Percentiles rank a stretch among this genome's conserved stretches.
These are phyloP conservation scores for Suillus brevipes DNA, from an alignment of 768 basidiomycete genomes.

Conservation along the genomic window DNA sequence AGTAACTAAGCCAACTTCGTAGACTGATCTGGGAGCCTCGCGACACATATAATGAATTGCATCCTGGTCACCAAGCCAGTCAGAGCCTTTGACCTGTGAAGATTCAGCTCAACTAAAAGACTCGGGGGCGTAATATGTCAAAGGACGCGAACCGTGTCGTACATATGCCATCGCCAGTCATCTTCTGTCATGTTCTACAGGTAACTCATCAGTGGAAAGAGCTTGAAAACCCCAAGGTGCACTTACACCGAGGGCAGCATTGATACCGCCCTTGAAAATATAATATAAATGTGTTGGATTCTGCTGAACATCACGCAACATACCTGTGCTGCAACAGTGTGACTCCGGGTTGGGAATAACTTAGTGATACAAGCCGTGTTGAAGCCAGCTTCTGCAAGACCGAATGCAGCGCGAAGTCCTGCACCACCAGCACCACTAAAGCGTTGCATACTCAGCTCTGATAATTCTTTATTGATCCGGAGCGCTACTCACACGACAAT, in stretches of 20 bases:
- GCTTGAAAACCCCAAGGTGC: neutral
- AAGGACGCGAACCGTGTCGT: constrained; percentile 71
- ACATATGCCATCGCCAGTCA: constrained; percentile 99
- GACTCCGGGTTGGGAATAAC: constrained; percentile 96
- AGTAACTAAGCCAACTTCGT: constrained; percentile 60
- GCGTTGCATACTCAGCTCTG: constrained; percentile 15
- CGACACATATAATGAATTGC: constrained; percentile 99
- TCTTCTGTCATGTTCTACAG: constrained; percentile 97
- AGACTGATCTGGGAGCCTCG: constrained; percentile 91
- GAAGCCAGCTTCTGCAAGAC: constrained; percentile 96
- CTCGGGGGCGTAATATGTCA: constrained; percentile 4
- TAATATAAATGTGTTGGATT: neutral
- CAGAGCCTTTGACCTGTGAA: constrained; percentile 93
- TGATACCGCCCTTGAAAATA: constrained; percentile 81
- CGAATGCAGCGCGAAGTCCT: constrained; percentile 96
- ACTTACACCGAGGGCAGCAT: constrained; percentile 91
- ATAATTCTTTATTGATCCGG: neutral
- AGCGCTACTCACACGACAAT: constrained; percentile 87
- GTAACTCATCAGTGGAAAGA: constrained; percentile 8
- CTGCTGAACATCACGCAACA: constrained; percentile 17
- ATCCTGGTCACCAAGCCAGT: constrained; percentile 99
- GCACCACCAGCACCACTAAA: constrained; percentile 95
- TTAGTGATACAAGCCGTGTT: constrained; percentile 99
- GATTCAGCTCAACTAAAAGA: constrained; percentile 15
- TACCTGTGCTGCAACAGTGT: constrained; percentile 97